Percentiles rank a stretch among this genome's conserved stretches.
Conservation (phyloP, 352 stramenopile genomes). For the Globisporangium abappressorium region DNA sequence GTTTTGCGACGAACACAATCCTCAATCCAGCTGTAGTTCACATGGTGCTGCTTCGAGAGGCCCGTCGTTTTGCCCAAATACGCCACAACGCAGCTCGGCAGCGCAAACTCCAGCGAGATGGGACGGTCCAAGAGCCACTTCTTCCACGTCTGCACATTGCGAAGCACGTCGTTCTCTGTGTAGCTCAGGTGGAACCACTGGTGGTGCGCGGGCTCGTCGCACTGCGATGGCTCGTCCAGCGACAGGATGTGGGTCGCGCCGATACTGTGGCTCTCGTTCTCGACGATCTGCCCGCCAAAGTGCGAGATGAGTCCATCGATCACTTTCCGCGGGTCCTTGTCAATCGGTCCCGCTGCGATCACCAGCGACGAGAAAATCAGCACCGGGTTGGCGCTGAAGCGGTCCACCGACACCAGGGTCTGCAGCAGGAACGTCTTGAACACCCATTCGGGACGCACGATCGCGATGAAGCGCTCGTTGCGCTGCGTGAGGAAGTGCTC, state of each 20-base stretch:
- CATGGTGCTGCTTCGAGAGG: constrained; percentile 51
- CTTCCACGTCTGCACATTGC: constrained; percentile 39
- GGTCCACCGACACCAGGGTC: constrained; percentile 54
- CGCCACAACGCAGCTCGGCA: constrained; percentile 59
- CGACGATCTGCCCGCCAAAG: constrained; percentile 77
- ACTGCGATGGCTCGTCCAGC: constrained; percentile 37
- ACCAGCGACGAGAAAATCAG: constrained; percentile 79
- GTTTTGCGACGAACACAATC: constrained; percentile 62
- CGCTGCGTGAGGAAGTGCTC: constrained; percentile 40
- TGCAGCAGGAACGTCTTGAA: constrained; percentile 73
- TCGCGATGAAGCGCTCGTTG: constrained; percentile 65
- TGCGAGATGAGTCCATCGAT: constrained; percentile 77
- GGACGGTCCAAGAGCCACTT: constrained; percentile 35
- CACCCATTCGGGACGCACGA: constrained; percentile 80
- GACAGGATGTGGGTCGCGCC: constrained; percentile 75
- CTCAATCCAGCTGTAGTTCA: constrained; percentile 83
- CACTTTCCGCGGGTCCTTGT: constrained; percentile 78
- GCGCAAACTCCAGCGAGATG: constrained; percentile 32
- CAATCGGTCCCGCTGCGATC: constrained; percentile 66
- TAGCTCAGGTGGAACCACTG: constrained; percentile 45
- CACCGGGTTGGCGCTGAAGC: constrained; percentile 72
- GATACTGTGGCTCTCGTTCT: constrained; percentile 37
- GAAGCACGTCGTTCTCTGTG: constrained; percentile 40
- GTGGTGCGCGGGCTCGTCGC: constrained; percentile 32
- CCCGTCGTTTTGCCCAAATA: constrained; percentile 49